phyloP scores from a whole-genome alignment of 2,329 filamentous ascomycete species.

The Penicillium corylophilum region DNA sequence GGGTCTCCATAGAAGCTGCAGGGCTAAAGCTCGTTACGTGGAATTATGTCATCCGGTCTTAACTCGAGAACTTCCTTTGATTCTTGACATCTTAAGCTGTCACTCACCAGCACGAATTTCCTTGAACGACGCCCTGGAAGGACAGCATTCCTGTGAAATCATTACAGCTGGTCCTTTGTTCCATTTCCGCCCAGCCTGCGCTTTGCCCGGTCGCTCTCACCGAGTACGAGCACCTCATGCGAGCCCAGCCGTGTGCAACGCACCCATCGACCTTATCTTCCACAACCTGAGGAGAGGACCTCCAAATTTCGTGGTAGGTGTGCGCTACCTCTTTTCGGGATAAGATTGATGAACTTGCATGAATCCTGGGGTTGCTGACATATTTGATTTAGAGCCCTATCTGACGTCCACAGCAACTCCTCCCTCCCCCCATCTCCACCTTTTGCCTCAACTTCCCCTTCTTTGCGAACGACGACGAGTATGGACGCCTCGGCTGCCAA shows the following conservation, averaged over 20 bases:
- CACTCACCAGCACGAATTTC: background rate
- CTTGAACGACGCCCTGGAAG: background rate
- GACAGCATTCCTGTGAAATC: conserved; percentile 4
- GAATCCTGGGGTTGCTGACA: conserved; percentile 23
- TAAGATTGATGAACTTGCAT: background rate
- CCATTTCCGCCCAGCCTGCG: background rate
- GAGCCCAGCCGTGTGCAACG: conserved; percentile 27
- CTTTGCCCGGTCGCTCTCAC: conserved; percentile 6
- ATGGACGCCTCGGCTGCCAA: conserved; percentile 39
- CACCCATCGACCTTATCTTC: conserved; percentile 22
- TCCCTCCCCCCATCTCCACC: conserved; percentile 22
- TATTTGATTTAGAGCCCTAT: conserved; percentile 25
- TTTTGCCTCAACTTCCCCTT: conserved; percentile 16
- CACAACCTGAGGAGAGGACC: conserved; percentile 17
- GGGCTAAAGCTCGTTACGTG: conserved; percentile 19
- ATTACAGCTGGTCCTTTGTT: conserved; percentile 6
- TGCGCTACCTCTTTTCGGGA: conserved; percentile 6
- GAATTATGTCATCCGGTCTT: conserved; percentile 30
- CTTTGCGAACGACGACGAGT: conserved; percentile 25
- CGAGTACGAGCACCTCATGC: conserved; percentile 24
- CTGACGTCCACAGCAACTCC: conserved; percentile 22
- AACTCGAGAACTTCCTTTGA: conserved; percentile 8
- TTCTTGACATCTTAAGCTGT: background rate
- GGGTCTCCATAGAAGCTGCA: conserved; percentile 10
- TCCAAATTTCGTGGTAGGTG: conserved; percentile 21